Evolutionary conservation across 345 rosid species (phyloP), one percentile per base, ranked within the genome.

Genomic region (Lagerstroemia speciosa): DNA sequence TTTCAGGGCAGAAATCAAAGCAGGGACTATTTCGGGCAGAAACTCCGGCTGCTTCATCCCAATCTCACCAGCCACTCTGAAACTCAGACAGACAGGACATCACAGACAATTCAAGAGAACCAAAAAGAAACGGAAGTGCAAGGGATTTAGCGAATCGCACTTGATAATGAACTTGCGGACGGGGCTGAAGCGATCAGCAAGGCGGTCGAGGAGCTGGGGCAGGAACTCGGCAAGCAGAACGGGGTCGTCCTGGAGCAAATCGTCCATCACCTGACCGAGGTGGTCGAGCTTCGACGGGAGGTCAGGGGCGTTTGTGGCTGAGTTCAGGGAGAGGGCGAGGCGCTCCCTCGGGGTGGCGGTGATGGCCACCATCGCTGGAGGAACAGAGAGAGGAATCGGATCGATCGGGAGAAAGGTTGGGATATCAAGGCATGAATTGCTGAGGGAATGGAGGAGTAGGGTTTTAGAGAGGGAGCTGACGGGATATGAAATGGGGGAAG

Each of bases 51-150:
- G 83, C 81, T 84, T 85, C 76, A 80, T 53, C 69, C 98, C 98
- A 74, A 89, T 79, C 48, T 88, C 91, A 70, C 98, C 96, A 73
- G 90, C 77, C 52, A 91, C 85, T 89, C 98, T 91, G 79, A 76
- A 65, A 72, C 12, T 55, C 60, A 70, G 69, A 22, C 45, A 55
- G 30, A 64, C 24, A 40, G 38, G 66, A 22, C 17, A 64, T 58
- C 8, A n/a, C 41, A 37, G 61, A 48, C n/a, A 46, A 62, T 3
- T n/a, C 24, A 41, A n/a, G 12, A 19, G 26, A 48, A 52, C 29
- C 68, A 33, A n/a, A 62, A 64, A 30, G 55, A 27, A 30, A 55
- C 32, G 22, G 15, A n/a, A 5, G 26, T 40, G 19, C 36, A 11
- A 41, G 3, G 8, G 40, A 9, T 41, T 1, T 36, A 38, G 69